Evolutionary conservation across 208 protist species (phyloP), one percentile per base, ranked within the genome.

Genomic region (Wallacemonas sp.): DNA sequence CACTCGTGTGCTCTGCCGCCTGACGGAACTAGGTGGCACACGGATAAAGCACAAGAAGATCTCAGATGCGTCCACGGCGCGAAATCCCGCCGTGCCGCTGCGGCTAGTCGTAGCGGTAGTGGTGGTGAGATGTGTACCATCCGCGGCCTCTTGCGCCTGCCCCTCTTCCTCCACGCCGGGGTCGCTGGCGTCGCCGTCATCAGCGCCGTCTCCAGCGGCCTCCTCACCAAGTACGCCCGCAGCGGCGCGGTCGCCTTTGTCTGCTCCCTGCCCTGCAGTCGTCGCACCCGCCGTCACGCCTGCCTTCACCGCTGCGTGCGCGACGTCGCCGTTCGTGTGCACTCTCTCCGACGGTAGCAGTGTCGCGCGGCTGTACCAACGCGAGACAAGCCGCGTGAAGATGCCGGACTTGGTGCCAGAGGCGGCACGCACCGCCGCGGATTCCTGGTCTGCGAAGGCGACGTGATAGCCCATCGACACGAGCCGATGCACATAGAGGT

Each of bases 391-490:
- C 27, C 90, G 81, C 22, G 68, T 79, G 68, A 95, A 95, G 55
- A 95, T 77, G 17, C 83, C 85, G 46, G 79, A 81, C 48, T 73
- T 72, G 22, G 72, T 66, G 0, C 84, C 82, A 39, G 80, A 86
- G 2, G 65, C 77, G 17, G 86, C 83, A n/a, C 90, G 90, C 71
- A 93, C 70, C 13, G 86, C 88, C 0, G 90, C 86, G 0, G 79
- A 91, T 65, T 95, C 90, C 57, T 93, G 87, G 66, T 95, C 90
- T 0, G 90, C 90, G 57, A 95, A 92, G 17, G 72, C 86, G 39
- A 95, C 87, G 68, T 92, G 90, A 66, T 95, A 95, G 39, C 90
- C 90, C 90, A 95, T 95, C 3, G 83, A 81, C 12, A 93, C 86
- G 10, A 95, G 85, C 0, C 90, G 84, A 48, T 83, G 81, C 33